Evolutionary conservation across 2,329 filamentous ascomycete genomes (phyloP), one percentile per base, ranked within the genome.

Genomic region (Pestalotiopsis sp.): DNA sequence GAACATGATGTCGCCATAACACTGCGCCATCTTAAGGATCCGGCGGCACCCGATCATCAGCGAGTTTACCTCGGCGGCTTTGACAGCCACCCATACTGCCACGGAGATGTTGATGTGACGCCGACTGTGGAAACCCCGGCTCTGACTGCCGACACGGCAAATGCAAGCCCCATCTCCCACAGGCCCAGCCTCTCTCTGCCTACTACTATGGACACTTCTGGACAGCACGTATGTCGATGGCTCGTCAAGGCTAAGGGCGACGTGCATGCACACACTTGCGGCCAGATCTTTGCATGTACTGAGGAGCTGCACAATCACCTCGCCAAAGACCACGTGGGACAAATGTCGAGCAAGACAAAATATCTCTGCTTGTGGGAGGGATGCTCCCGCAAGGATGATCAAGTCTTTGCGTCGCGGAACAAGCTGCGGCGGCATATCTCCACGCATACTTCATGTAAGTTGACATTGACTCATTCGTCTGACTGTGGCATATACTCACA

Each of bases 371-470:
- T 72, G 23, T 79, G 77, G 77, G 68, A 74, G n/a, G 75, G 72
- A 2, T 79, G 77, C 56, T 27, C 70, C 60, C 75, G 77, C 17
- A 68, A 71, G 13, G 69, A 69, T n/a, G 73, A 76, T 27, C 70
- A 73, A 56, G 69, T 68, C 2, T 79, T 79, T 45, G 72, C 73
- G 49, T 78, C 76, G 1, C 72, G 76, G 14, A 77, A 77, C 64
- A 79, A 79, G 68, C 70, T 79, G n/a, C 68, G 71, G 59, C 76
- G 77, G 3, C 77, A 79, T 65, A 72, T 78, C 25, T 68, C 73
- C 5, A 77, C 72, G 72, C 81, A 81, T 77, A 83, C 71, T 13
- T 65, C 39, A 49, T 74, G 72, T 77, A 71, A 68, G 70, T 75
- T 13, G 20, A 52, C 3, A 63, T 14, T 36, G 9, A 45, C 13